A percentile compares a stretch with the other conserved stretches of the same genome.
Evolutionary conservation across 768 basidiomycete genomes (phyloP).

Genomic region (Rhodotorula graminis): DNA sequence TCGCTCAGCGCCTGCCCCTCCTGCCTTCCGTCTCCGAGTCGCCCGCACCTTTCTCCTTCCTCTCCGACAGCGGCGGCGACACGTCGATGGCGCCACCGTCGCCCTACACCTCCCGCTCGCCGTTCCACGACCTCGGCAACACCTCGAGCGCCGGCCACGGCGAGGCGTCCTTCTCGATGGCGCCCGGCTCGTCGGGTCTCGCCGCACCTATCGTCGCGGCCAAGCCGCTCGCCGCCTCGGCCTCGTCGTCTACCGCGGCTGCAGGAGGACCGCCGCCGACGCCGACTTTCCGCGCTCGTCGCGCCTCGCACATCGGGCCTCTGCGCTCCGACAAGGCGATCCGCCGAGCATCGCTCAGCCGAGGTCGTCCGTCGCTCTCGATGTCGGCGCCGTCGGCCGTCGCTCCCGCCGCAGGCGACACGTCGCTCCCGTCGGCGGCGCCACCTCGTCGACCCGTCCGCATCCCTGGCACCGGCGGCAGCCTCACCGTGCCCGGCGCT

Average conservation of each 20-base stretch:
- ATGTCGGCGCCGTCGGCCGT: background rate
- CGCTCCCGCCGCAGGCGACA: background rate
- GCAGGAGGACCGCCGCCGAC: background rate
- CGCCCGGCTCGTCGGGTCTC: conserved; percentile 23
- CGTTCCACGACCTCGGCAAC: conserved; percentile 31
- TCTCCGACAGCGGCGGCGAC: conserved; percentile 4
- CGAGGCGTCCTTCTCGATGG: conserved; percentile 21
- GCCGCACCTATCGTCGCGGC: conserved; percentile 26
- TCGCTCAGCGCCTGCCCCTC: background rate
- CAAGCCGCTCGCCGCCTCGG: conserved; percentile 1
- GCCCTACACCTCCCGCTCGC: background rate
- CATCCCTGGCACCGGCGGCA: background rate
- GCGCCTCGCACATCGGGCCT: conserved; percentile 35
- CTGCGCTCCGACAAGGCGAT: conserved; percentile 27
- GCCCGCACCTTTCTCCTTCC: conserved; percentile 21
- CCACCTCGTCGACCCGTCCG: background rate
- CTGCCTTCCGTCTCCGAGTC: conserved; percentile 16
- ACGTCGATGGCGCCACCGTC: background rate
- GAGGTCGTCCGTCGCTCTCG: background rate
- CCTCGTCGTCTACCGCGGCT: background rate
- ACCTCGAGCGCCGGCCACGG: background rate
- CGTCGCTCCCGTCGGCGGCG: background rate
- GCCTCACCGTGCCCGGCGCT: background rate
- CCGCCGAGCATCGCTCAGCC: conserved; percentile 24
- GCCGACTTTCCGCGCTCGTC: conserved; percentile 9